These are phyloP conservation scores for Populus deltoides DNA, from an alignment of 345 rosid genomes.

Conservation along the genomic window DNA sequence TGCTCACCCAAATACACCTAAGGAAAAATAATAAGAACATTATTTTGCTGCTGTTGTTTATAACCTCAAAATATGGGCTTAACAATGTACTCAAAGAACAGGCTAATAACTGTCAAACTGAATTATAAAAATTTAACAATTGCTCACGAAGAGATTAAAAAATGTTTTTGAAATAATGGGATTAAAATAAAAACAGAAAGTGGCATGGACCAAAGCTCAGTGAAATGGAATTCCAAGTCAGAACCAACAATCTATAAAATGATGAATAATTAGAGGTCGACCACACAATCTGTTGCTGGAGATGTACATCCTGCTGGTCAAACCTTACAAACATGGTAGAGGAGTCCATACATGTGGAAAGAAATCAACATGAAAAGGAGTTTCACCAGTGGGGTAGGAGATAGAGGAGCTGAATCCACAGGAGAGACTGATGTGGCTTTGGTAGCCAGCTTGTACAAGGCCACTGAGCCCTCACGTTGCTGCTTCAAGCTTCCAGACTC, in stretches of 20 bases:
- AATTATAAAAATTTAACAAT: neutral
- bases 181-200: neutral
- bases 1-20: conserved; percentile 69
- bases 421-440: conserved; percentile 46
- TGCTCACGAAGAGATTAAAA: neutral
- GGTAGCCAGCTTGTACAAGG: conserved; percentile 57
- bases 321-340: neutral
- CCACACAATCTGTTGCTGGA: neutral
- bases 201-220: neutral
- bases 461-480: conserved; percentile 51
- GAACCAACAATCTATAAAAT: neutral
- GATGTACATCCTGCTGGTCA: neutral
- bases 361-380: neutral
- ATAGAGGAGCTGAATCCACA: conserved; percentile 57
- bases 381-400: conserved; percentile 58
- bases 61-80: neutral
- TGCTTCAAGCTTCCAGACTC: conserved; percentile 48
- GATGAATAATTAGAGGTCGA: neutral
- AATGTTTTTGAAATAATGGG: neutral
- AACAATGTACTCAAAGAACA: neutral
- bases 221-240: neutral
- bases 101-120: neutral
- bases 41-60: neutral
- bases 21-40: conserved; percentile 1
- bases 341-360: neutral